Evolutionary conservation across 2,329 filamentous ascomycete species (phyloP), one percentile per base, ranked within the genome.

Genomic region (Fusarium continuum): DNA sequence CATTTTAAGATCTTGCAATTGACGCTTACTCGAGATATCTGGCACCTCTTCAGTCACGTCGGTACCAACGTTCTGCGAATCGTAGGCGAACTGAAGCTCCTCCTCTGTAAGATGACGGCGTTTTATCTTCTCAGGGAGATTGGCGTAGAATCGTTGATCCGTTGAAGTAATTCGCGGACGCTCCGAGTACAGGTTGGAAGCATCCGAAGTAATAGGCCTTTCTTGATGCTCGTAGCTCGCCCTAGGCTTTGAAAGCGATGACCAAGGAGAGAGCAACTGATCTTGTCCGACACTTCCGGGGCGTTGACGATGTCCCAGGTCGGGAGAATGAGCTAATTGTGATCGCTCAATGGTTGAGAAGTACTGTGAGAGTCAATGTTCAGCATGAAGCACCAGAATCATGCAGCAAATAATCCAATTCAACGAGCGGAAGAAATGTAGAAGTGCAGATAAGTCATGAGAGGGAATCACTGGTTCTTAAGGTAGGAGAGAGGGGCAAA

Each of bases 341-440:
- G 91, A 81, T 55, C 89, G 85, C 76, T 92, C 90, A 62, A 90
- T 81, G 8, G 86, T 88, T 26, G 89, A 91, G 78, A 92, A 91
- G 78, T 90, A 91, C 85, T 92, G 74, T 34, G 56, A 31, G 31
- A 25, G 38, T 34, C 29, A 26, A 46, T 36, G 29, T 48, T 68
- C 59, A 71, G 68, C 51, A 70, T n/a, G 22, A 40, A 44, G 60
- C 32, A 55, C 26, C 22, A 53, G 26, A 22, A 26, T 38, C 9
- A 31, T 31, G 48, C 34, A 26, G 50, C 32, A 49, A 26, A 56
- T 19, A 46, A 31, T 46, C 14, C 41, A 32, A 46, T 44, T 28
- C 28, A 43, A 46, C 43, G 38, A 55, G 51, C 44, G 46, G 48
- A 47, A 48, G 31, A 55, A 28, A 34, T 20, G 40, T 40, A 32